Evolutionary conservation across 768 basidiomycete genomes (phyloP), one percentile per base, ranked within the genome.

Genomic region (Lactifluus volemus): DNA sequence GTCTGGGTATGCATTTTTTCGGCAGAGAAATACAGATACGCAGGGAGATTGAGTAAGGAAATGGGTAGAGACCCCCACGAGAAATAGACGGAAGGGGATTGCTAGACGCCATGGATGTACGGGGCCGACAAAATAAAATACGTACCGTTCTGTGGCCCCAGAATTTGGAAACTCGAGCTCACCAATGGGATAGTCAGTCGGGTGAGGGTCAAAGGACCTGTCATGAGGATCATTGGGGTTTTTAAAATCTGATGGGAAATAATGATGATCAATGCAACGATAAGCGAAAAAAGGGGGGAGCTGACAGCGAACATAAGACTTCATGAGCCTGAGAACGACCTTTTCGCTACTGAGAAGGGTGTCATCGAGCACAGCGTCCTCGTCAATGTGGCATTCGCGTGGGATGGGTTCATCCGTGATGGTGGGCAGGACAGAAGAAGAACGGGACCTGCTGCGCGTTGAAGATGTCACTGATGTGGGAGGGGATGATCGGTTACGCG

Each of bases 151-250:
- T 57, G 75, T 75, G 49, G 88, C 84, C 57, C 78, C 73, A 30
- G 71, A 79, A 71, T 89, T 91, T 25, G 90, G 90, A 69, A 89
- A 92, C 70, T 92, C 88, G 50, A 93, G 75, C 66, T 88, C 85
- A 38, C 79, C 81, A 2, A 78, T 74, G n/a, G 90, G 89, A 67
- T 82, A 83, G 57, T 78, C 65, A 3, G 70, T 80, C 4, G 80
- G 78, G 53, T 83, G 75, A 2, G 83, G 82, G 45, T 87, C 79
- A 66, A 88, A 92, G 0, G 79, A 77, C 65, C 61, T 79, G 72
- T 92, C 88, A 15, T 73, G 68, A 8, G 81, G 80, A 69, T 92
- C 82, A 41, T 79, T 69, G 5, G 78, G 83, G 67, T 92, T 89
- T 60, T 69, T 77, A 67, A 92, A 92, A 71, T 85, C 90, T 92